Evolutionary conservation across 495 filamentous ascomycete species (phyloP).

Genomic region (Cercophora samala): DNA sequence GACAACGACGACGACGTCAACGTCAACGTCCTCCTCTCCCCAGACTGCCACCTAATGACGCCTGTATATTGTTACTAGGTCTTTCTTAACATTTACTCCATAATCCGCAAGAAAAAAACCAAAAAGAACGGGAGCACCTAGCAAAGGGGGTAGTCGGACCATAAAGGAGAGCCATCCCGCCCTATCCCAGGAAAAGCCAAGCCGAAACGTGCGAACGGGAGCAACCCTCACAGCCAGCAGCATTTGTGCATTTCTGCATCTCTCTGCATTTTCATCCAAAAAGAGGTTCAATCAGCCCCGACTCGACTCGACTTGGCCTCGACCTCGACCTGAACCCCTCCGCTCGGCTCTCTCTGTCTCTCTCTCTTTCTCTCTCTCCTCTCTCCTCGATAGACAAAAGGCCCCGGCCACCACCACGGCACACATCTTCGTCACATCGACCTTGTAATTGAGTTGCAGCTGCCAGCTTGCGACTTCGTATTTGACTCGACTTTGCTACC

Average conservation of each 20-base stretch:
- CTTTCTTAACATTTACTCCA: constrained; percentile 8
- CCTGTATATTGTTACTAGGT: constrained; percentile 31
- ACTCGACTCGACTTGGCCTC: background rate
- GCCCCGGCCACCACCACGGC: constrained; percentile 3
- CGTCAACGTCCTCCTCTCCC: background rate
- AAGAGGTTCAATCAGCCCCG: background rate
- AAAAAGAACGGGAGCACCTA: constrained; percentile 7
- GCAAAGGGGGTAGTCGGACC: background rate
- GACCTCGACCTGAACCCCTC: background rate
- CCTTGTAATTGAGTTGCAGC: constrained; percentile 25
- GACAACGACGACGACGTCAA: constrained; percentile 8
- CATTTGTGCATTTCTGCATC: background rate
- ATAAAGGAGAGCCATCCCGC: background rate
- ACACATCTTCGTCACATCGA: constrained; percentile 14
- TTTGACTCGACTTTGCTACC: constrained; percentile 5
- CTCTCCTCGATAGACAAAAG: constrained; percentile 1
- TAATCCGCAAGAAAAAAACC: background rate
- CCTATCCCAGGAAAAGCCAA: background rate
- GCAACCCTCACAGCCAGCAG: background rate
- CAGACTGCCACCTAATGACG: constrained; percentile 27
- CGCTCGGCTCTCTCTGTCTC: constrained; percentile 6
- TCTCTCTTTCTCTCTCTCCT: constrained; percentile 13
- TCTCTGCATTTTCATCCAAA: background rate
- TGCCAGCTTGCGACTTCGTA: constrained; percentile 7
- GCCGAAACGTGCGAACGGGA: background rate